phyloP scores from a whole-genome alignment of 306 rosid species.

The Fragaria ananassa region DNA sequence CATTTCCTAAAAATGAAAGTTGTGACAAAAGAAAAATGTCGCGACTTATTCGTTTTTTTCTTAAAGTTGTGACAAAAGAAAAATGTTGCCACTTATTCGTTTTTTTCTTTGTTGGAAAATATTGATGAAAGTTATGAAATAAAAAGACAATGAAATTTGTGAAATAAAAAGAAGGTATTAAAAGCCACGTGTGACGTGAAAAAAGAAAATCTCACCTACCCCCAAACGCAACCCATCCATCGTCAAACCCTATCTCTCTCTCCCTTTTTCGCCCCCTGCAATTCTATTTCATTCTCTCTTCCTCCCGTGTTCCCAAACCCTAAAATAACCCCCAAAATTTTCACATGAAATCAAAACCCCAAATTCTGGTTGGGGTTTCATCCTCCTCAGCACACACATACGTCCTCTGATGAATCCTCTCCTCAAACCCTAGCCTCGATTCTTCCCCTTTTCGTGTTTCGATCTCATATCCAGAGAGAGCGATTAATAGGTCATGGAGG shows the following conservation, averaged over 20 bases:
- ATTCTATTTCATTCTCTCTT: constrained; percentile 13
- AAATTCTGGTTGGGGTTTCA: constrained; percentile 19
- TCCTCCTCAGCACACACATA: constrained; percentile 6
- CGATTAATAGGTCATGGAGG: constrained; percentile 57
- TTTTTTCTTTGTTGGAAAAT: no score
- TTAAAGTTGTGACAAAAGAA: no score
- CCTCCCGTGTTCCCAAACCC: constrained; percentile 25
- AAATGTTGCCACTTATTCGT: no score
- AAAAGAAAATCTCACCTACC: constrained; percentile 5
- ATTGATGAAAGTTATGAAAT: no score
- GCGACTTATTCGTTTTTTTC: no score
- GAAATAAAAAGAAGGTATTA: not conserved
- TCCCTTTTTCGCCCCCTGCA: not conserved
- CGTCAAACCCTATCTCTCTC: constrained; percentile 48
- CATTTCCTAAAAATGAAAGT: no score
- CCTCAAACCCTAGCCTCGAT: constrained; percentile 32
- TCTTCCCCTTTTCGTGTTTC: constrained; percentile 6
- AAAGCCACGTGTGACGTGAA: not conserved
- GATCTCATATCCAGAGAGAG: not conserved
- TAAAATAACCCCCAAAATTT: constrained; percentile 20
- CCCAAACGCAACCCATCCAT: constrained; percentile 2
- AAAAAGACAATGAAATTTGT: no score
- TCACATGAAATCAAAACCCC: constrained; percentile 47
- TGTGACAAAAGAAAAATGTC: no score
- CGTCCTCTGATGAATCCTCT: constrained; percentile 24